Evolutionary conservation across 768 basidiomycete species (phyloP).

Genomic region (Serendipita sp.): DNA sequence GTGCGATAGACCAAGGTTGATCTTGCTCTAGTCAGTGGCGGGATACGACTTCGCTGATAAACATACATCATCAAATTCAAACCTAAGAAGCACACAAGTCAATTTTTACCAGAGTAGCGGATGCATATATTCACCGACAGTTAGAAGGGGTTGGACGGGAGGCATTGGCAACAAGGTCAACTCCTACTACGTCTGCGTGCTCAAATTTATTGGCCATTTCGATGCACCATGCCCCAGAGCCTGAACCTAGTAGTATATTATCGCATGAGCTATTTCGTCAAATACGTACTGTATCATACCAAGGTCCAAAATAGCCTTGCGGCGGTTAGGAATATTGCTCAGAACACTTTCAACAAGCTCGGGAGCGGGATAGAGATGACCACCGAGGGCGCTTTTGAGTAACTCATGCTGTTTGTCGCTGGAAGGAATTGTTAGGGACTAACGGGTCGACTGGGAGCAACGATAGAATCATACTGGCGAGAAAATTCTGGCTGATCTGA

Average conservation of each 20-base stretch:
- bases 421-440: background rate
- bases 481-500: conserved; percentile 1
- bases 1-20: background rate
- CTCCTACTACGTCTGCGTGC: background rate
- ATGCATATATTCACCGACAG: background rate
- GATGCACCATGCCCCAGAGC: background rate
- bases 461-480: background rate
- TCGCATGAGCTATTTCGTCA: background rate
- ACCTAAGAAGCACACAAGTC: background rate
- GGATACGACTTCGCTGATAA: background rate
- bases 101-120: background rate
- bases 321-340: background rate
- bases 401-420: background rate
- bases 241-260: background rate
- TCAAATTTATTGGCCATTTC: background rate
- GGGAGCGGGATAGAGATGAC: background rate
- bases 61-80: conserved; percentile 3
- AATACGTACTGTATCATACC: background rate
- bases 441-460: background rate
- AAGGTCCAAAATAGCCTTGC: background rate
- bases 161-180: background rate
- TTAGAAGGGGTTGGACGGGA: background rate
- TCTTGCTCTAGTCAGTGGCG: background rate
- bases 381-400: background rate
- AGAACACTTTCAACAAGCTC: background rate